Percentiles rank a stretch among this genome's conserved stretches.
These are phyloP conservation scores for Syzygium aromaticum DNA, from an alignment of 345 rosid species.

Conservation along the genomic window DNA sequence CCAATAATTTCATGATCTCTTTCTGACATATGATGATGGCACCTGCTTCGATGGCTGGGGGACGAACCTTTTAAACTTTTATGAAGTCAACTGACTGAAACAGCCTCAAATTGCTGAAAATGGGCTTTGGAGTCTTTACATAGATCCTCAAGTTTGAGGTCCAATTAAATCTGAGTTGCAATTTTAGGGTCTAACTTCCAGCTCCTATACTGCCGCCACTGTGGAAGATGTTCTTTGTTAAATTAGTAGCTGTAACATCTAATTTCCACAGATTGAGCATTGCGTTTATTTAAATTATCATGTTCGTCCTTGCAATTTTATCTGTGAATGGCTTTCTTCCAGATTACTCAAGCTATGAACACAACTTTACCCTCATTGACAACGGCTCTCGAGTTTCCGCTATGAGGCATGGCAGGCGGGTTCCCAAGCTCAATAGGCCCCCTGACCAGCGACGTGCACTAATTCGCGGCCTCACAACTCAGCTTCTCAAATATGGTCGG, in stretches of 20 bases:
- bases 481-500: slow-evolving; percentile 82
- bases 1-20: background rate
- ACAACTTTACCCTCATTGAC: slow-evolving; percentile 30
- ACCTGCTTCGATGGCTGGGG: background rate
- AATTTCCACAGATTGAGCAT: background rate
- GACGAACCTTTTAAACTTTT: background rate
- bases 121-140: background rate
- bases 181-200: background rate
- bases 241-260: background rate
- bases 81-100: background rate
- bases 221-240: background rate
- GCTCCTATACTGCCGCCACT: background rate
- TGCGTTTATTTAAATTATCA: background rate
- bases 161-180: background rate
- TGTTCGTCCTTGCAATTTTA: background rate
- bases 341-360: slow-evolving; percentile 39
- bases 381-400: slow-evolving; percentile 61
- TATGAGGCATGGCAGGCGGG: slow-evolving; percentile 81
- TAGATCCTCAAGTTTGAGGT: background rate
- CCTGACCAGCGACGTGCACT: slow-evolving; percentile 87
- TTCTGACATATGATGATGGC: background rate
- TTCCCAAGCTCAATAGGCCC: slow-evolving; percentile 89
- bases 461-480: slow-evolving; percentile 84
- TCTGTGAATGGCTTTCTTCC: background rate
- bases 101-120: background rate